Conservation (phyloP, 441 rosid genomes). For the Populus hybrid region DNA sequence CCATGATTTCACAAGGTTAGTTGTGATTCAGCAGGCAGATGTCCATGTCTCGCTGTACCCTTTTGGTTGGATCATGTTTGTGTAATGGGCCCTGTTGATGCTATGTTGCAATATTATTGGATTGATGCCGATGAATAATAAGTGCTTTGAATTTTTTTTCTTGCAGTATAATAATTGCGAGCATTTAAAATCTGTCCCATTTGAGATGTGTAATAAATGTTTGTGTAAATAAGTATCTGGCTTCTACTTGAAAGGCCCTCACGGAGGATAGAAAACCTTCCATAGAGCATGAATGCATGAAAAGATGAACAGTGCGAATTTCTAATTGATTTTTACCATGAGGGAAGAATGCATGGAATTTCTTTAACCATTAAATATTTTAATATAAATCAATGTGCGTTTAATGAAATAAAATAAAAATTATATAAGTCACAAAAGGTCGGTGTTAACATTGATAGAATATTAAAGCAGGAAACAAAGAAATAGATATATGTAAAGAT, state of each 20-base stretch:
- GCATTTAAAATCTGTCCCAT: neutral
- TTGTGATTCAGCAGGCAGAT: neutral
- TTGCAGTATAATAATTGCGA: neutral
- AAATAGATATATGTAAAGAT: too few relatives aligned
- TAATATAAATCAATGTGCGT: too few relatives aligned
- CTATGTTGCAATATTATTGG: neutral
- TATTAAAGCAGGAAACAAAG: too few relatives aligned
- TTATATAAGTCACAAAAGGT: too few relatives aligned
- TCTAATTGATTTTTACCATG: neutral
- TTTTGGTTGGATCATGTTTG: neutral
- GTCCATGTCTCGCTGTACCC: neutral
- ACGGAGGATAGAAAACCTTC: neutral
- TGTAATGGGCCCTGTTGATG: neutral
- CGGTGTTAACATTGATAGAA: too few relatives aligned
- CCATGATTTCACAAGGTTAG: neutral
- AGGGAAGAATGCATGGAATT: too few relatives aligned
- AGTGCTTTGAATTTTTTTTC: neutral
- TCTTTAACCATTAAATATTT: too few relatives aligned
- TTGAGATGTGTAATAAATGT: neutral
- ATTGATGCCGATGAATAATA: neutral
- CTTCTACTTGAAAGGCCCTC: neutral
- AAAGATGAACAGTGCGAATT: neutral
- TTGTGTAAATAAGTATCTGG: neutral
- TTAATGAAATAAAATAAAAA: too few relatives aligned
- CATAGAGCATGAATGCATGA: neutral